Conservation (phyloP, 2,329 filamentous ascomycete genomes). For the Ophiostoma himal-ulmi region DNA sequence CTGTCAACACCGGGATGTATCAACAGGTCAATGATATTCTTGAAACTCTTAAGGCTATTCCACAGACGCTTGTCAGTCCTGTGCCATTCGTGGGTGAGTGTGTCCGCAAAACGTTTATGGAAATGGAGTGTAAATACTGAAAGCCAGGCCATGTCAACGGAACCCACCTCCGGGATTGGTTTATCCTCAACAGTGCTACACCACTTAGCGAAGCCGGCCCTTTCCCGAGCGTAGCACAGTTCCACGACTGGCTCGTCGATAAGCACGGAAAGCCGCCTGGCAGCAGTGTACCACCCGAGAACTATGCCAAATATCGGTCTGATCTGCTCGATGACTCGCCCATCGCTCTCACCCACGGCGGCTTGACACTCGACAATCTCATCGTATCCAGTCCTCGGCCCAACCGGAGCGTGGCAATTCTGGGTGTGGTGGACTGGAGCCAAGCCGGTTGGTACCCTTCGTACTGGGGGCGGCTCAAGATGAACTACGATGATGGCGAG, state of each 20-base stretch:
- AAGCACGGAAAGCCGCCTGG: background rate
- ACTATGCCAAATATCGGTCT: background rate
- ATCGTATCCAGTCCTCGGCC: background rate
- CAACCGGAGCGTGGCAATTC: conserved; percentile 16
- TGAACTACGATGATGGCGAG: no score
- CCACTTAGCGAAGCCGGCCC: conserved; percentile 26
- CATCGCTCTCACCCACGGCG: conserved; percentile 12
- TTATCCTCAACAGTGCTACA: conserved; percentile 24
- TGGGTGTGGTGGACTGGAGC: conserved; percentile 34
- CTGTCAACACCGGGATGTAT: background rate
- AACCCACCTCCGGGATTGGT: conserved; percentile 25
- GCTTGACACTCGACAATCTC: conserved; percentile 2
- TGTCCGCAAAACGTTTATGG: background rate
- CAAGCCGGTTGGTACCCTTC: conserved; percentile 35
- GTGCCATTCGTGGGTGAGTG: conserved; percentile 20
- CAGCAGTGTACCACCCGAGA: no score
- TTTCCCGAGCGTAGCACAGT: conserved; percentile 27
- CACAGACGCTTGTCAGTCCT: conserved; percentile 17
- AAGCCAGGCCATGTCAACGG: conserved; percentile 19
- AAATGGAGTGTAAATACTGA: background rate
- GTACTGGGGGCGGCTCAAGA: conserved; percentile 36
- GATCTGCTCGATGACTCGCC: background rate
- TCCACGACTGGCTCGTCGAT: conserved; percentile 29
- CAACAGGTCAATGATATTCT: background rate
- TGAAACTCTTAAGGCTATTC: background rate